These are phyloP conservation scores for Cinnamomum chago DNA, from an alignment of 164 flowering plant species.

Conservation along the genomic window DNA sequence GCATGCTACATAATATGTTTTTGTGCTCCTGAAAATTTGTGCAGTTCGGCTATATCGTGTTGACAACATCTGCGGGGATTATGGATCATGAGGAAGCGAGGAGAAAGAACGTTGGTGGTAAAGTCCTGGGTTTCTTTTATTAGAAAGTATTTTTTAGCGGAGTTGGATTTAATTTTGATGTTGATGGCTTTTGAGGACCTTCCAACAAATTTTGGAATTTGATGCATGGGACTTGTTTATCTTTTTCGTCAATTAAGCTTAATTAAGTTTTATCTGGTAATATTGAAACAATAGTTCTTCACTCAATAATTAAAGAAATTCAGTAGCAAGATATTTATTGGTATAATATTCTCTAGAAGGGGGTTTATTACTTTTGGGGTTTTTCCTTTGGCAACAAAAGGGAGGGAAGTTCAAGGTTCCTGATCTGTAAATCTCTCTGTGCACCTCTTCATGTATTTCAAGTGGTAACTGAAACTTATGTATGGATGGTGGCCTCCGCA, in stretches of 20 bases:
- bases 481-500: too few relatives aligned
- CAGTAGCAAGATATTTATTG: too few relatives aligned
- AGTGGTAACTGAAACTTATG: too few relatives aligned
- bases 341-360: too few relatives aligned
- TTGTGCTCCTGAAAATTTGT: not conserved
- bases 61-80: slow-evolving; percentile 37
- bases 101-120: slow-evolving; percentile 37
- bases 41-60: slow-evolving; percentile 39
- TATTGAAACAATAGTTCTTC: too few relatives aligned
- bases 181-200: not conserved
- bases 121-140: slow-evolving; percentile 32
- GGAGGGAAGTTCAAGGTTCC: too few relatives aligned
- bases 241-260: not conserved
- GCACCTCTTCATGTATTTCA: too few relatives aligned
- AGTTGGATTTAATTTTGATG: not conserved
- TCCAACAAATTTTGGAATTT: not conserved
- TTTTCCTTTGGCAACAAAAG: too few relatives aligned
- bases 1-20: not conserved
- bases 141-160: slow-evolving; percentile 2
- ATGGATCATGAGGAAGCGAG: slow-evolving; percentile 44
- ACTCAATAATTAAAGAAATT: too few relatives aligned
- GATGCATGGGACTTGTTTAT: not conserved
- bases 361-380: too few relatives aligned
- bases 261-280: not conserved
- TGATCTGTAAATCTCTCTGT: too few relatives aligned